These are phyloP conservation scores for Purpureocillium takamizusanense DNA, from an alignment of 2,329 filamentous ascomycete species.

Conservation along the genomic window DNA sequence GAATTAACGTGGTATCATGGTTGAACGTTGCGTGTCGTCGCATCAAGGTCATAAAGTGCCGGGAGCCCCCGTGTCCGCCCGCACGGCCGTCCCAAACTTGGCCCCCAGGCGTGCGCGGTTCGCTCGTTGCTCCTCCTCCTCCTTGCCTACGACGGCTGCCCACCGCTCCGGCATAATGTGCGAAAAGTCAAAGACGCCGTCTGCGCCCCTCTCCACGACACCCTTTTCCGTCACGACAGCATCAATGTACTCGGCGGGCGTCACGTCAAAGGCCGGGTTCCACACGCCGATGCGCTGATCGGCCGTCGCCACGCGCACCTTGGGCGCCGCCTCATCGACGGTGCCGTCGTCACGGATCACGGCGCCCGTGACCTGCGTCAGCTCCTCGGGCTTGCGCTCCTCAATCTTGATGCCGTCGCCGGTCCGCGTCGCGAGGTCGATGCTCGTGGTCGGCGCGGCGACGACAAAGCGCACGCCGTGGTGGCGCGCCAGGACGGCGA, in stretches of 20 bases:
- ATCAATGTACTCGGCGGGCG: constrained; percentile 80
- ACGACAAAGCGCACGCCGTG: constrained; percentile 93
- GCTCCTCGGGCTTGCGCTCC: constrained; percentile 70
- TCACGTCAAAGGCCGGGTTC: constrained; percentile 97
- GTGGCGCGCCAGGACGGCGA: constrained; percentile 81
- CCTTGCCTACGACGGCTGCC: constrained; percentile 13
- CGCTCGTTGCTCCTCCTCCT: neutral
- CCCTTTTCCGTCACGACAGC: constrained; percentile 90
- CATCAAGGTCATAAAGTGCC: neutral
- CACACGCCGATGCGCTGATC: constrained; percentile 73
- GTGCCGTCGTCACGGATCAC: constrained; percentile 53
- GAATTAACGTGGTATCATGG: neutral
- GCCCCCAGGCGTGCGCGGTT: neutral
- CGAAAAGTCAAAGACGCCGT: constrained; percentile 61
- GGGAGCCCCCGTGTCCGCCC: neutral
- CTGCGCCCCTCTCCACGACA: constrained; percentile 65
- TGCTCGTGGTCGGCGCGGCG: constrained; percentile 87
- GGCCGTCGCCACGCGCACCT: constrained; percentile 71
- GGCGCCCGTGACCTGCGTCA: constrained; percentile 77
- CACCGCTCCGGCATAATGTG: constrained; percentile 48
- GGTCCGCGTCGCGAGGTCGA: constrained; percentile 72
- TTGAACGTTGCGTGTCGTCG: neutral
- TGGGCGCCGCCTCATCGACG: constrained; percentile 52
- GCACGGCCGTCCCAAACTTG: neutral
- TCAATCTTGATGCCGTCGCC: constrained; percentile 84